phyloP scores from a whole-genome alignment of 306 rosid species.

The Trichosanthes cucumerina region DNA sequence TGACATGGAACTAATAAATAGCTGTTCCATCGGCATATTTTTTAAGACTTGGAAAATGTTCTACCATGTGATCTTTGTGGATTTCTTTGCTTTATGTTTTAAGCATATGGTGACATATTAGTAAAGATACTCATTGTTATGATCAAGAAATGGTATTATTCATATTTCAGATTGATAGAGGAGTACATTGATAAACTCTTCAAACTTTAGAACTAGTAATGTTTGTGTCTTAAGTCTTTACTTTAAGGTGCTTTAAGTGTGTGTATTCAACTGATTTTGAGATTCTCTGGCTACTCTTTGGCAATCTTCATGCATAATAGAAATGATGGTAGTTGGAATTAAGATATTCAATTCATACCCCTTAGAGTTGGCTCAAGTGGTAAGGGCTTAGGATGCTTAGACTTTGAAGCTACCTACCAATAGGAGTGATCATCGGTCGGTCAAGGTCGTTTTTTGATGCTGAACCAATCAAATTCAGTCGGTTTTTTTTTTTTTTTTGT shows the following conservation, averaged over 20 bases:
- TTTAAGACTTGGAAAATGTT: background rate
- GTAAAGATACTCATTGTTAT: background rate
- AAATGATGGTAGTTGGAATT: background rate
- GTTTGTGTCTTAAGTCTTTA: background rate
- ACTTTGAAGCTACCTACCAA: background rate
- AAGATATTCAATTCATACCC: background rate
- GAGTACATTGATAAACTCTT: background rate
- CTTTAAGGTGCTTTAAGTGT: background rate
- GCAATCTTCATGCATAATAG: background rate
- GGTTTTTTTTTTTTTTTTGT: no score
- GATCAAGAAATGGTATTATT: background rate
- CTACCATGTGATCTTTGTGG: background rate
- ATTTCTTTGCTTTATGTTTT: background rate
- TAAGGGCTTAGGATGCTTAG: background rate
- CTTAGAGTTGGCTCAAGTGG: background rate
- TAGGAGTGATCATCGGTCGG: no score
- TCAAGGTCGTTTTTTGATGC: no score
- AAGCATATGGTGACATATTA: background rate
- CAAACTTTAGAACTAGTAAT: background rate
- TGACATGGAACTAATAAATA: background rate
- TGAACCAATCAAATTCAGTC: no score
- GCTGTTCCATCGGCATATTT: background rate
- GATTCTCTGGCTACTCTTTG: background rate
- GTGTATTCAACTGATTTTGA: background rate
- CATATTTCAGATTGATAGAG: background rate